phyloP scores from a whole-genome alignment of 176 grass and related monocot species.

The Aegilops speltoides region DNA sequence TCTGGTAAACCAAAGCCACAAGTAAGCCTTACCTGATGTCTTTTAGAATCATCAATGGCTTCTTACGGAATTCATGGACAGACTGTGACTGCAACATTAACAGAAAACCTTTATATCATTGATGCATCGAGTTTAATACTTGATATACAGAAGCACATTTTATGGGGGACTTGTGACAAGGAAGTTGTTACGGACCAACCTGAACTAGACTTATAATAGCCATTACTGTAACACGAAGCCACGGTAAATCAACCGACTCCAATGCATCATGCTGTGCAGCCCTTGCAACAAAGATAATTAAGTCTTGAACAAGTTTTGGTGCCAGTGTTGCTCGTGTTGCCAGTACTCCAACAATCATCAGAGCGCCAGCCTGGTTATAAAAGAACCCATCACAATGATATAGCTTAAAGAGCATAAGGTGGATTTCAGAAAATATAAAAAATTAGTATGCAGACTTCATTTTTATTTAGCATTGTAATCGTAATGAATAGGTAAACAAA shows the following conservation, averaged over 20 bases:
- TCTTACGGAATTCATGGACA: slow-evolving; percentile 57
- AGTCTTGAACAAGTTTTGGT: slow-evolving; percentile 73
- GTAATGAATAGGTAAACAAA: not conserved
- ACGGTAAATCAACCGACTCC: slow-evolving; percentile 71
- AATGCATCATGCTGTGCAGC: slow-evolving; percentile 61
- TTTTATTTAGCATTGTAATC: not conserved
- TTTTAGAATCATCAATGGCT: slow-evolving; percentile 74
- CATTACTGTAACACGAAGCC: slow-evolving; percentile 87
- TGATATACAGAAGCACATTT: not conserved
- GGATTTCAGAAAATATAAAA: slow-evolving; percentile 12
- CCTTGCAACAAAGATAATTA: slow-evolving; percentile 71
- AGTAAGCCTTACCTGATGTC: slow-evolving; percentile 55
- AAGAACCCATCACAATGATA: slow-evolving; percentile 17
- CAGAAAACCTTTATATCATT: slow-evolving; percentile 12
- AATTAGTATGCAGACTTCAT: not conserved
- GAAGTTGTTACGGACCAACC: slow-evolving; percentile 38
- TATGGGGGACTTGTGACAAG: slow-evolving; percentile 16
- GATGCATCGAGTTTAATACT: not conserved
- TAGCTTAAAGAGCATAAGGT: not conserved
- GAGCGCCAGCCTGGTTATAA: slow-evolving; percentile 65
- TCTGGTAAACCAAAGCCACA: slow-evolving; percentile 12
- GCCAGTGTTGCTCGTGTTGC: slow-evolving; percentile 67
- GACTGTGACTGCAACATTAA: slow-evolving; percentile 84
- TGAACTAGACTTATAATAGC: slow-evolving; percentile 89
- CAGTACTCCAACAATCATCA: slow-evolving; percentile 87